Conservation (phyloP, 164 flowering plant species). For the Chimonanthus praecox region DNA sequence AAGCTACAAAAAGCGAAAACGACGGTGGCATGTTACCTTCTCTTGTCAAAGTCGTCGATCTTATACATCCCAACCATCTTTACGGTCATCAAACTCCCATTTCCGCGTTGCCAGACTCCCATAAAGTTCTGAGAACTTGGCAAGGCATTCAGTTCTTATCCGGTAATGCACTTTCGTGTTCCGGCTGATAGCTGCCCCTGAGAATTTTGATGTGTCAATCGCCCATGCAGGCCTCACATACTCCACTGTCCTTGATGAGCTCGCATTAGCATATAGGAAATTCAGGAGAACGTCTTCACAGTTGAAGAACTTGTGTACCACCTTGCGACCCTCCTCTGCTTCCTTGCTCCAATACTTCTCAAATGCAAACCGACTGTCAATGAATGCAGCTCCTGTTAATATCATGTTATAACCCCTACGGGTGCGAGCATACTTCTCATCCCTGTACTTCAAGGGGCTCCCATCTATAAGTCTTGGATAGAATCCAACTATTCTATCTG, state of each 20-base stretch:
- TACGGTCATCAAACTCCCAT: conserved; percentile 51
- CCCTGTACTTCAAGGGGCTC: conserved; percentile 58
- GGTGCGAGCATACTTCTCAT: conserved; percentile 68
- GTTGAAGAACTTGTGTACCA: conserved; percentile 70
- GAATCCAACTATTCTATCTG: conserved; percentile 83
- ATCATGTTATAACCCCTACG: conserved; percentile 80
- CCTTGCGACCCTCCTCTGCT: conserved; percentile 55
- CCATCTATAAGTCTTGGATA: conserved; percentile 70
- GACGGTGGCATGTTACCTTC: background rate
- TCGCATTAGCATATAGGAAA: conserved; percentile 75
- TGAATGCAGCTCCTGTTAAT: conserved; percentile 89
- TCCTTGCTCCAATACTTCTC: conserved; percentile 69
- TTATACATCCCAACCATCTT: conserved; percentile 91
- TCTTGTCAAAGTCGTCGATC: background rate
- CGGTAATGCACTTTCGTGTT: conserved; percentile 70
- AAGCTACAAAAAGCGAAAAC: background rate
- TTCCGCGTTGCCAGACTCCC: conserved; percentile 54
- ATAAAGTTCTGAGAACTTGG: conserved; percentile 61
- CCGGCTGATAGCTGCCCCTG: conserved; percentile 78
- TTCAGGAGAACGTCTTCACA: conserved; percentile 92
- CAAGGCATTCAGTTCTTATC: conserved; percentile 61
- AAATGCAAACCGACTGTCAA: conserved; percentile 56
- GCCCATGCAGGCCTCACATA: conserved; percentile 90
- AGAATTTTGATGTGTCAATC: conserved; percentile 77
- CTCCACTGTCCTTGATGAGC: conserved; percentile 59